Base-by-base conservation (phyloP, 768 basidiomycete species). In the Thelephora aurantiotincta region DNA sequence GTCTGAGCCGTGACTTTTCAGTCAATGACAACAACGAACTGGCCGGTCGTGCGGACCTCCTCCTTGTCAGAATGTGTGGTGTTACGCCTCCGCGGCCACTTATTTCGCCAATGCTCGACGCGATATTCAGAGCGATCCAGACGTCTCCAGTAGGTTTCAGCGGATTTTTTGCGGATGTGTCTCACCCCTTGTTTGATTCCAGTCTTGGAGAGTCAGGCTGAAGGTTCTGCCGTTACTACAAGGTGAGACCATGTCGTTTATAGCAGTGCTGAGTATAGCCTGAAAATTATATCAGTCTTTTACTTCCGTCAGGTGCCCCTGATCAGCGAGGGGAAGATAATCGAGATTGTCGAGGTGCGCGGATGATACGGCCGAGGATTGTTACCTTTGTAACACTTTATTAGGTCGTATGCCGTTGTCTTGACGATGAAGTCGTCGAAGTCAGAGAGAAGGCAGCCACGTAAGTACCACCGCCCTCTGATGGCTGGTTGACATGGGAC, bases 201-300 rank as follows among this genome's bases (percentile, higher is more conserved):
- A 89, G 82, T 91, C 88, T 1, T 96, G 90, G 89, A 74, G 78
- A 57, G 83, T 91, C 14, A 78, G 90, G 22, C 67, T 92, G 48
- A 89, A 91, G 61, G 84, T 86, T 19, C 65, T 96, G 46, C 90
- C 89, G 3, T 70, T 92, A 14, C 71, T 94, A 11, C 86, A 89
- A 72, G 78, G 81, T 76, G 37, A 55, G 33, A 34, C 26, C 5
- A 16, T 12, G 5, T 16, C 20, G 26, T 45, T 18, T 13, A 2
- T 49, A 12, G 5, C 12, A 33, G 9, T 23, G 35, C 43, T 18
- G 33, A 13, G 22, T 49, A 14, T 11, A 45, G 5, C 33, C 45
- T 7, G 33, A 30, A 35, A 2, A 14, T 7, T 41, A 18, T 7
- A 18, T 14, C 22, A 41, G 38, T 41, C 18, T 41, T 41, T 14